A percentile compares a stretch with the other conserved stretches of the same genome.
These are phyloP conservation scores for Fraxinus ornus DNA, from an alignment of 305 asterid genomes.

Conservation along the genomic window DNA sequence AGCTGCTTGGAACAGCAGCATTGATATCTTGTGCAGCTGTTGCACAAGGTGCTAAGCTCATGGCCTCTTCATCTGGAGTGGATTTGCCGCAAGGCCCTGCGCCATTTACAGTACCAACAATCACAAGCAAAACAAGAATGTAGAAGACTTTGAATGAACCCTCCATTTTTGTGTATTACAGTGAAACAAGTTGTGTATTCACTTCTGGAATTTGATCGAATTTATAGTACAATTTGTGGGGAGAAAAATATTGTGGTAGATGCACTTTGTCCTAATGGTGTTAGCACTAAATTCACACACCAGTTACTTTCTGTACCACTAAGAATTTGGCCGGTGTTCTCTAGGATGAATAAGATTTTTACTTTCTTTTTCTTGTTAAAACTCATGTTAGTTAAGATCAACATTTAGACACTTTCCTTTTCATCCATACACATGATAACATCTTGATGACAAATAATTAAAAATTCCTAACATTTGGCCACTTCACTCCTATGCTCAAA, in stretches of 20 bases:
- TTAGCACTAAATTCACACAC: background rate
- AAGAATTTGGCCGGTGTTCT: background rate
- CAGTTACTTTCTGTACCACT: background rate
- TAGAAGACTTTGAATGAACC: conserved; percentile 7
- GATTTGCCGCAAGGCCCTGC: conserved; percentile 26
- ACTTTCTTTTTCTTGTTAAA: background rate
- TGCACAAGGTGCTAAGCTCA: conserved; percentile 40
- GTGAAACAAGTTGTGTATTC: background rate
- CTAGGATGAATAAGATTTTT: background rate
- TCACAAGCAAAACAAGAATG: background rate
- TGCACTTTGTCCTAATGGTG: background rate
- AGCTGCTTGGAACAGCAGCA: conserved; percentile 35
- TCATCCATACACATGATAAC: background rate
- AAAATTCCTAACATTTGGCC: background rate
- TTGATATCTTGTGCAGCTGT: conserved; percentile 28
- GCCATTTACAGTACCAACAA: conserved; percentile 14
- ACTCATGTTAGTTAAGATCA: background rate
- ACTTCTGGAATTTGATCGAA: background rate
- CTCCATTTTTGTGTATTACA: conserved; percentile 11
- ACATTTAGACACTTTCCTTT: background rate
- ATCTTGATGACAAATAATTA: background rate
- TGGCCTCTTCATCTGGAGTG: conserved; percentile 40
- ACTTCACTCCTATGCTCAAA: background rate
- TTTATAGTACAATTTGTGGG: background rate
- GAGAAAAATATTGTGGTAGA: background rate